These are phyloP conservation scores for Heterobasidion annosum DNA, from an alignment of 1,284 basidiomycete species.

Conservation along the genomic window DNA sequence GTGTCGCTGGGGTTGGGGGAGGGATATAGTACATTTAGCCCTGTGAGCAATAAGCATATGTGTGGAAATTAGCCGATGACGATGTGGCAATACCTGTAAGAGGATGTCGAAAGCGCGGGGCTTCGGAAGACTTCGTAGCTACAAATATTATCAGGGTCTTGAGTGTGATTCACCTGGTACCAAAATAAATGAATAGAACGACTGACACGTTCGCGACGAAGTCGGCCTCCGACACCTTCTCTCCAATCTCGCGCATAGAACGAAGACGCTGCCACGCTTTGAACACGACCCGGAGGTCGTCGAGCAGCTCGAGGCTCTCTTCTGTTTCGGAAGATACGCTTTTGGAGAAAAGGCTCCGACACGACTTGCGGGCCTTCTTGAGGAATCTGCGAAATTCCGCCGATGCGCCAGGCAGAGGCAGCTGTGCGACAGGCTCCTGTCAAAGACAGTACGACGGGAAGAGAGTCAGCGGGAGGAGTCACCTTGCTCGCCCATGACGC, in stretches of 20 bases:
- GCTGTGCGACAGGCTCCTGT: neutral
- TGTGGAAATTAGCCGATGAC: neutral
- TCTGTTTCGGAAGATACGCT: conserved; percentile 7
- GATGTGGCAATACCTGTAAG: conserved; percentile 26
- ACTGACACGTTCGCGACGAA: conserved; percentile 45
- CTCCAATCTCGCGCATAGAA: conserved; percentile 31
- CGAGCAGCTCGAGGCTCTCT: conserved; percentile 21
- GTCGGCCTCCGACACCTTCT: conserved; percentile 45
- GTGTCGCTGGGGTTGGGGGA: conserved; percentile 33
- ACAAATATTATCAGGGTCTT: neutral
- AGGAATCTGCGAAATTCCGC: conserved; percentile 28
- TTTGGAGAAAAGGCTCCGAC: conserved; percentile 33
- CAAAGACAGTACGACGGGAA: neutral
- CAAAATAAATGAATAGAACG: neutral
- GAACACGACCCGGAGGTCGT: conserved; percentile 30
- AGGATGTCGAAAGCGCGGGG: conserved; percentile 30
- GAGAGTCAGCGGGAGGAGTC: neutral
- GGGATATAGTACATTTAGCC: conserved; percentile 36
- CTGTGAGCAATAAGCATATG: conserved; percentile 17
- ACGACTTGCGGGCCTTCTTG: conserved; percentile 21
- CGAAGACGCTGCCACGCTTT: conserved; percentile 34
- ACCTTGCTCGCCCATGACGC: conserved; percentile 19
- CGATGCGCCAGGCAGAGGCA: neutral
- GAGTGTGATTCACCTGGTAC: neutral
- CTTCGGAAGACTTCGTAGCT: conserved; percentile 43